Base-by-base conservation (phyloP, 1,139 yeast species). In the Suhomyces kunorum region DNA sequence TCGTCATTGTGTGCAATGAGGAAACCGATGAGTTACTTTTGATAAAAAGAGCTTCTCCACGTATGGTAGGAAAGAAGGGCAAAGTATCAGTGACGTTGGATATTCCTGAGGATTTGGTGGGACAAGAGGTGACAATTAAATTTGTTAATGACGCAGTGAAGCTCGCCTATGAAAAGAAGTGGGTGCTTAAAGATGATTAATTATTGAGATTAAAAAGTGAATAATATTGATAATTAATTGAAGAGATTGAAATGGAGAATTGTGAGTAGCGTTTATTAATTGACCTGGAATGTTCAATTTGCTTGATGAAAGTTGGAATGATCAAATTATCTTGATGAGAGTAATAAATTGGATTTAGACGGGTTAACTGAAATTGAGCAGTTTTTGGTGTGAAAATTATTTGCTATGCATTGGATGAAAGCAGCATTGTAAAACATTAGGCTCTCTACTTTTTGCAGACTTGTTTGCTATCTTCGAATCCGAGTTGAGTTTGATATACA, bases 71-170 rank as follows among this genome's bases (percentile, higher is more conserved):
- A 2, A 76, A 78, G 37, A 62, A 61, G 43, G 77, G 86, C 9
- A 53, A 53, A 16, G 64, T 72, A 6, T 28, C 37, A 3, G 71
- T 81, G 51, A 68, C 66, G 3, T 49, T 85, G 31, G 71, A 72
- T 6, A 62, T 84, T 14, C 78, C 82, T 3, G 71, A 66, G 3
- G 77, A 74, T 2, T 43, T 82, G 8, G 55, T 55, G 28, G 84
- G 84, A 0, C 55, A 56, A 25, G 59, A 61, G 2, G 63, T 81
- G 6, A 63, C 64, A 12, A 66, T 85, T 7, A 42, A 74, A 34
- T 64, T 78, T 49, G 67, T 84, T n/a, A 82, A 80, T 58, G 94
- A 85, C 62, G 87, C 86, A 2, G 64, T 83, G 50, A 83, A 79
- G 44, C 58, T 85, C 25, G 53, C 58, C 26, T 84, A 72, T 40